phyloP scores from a whole-genome alignment of 1,284 basidiomycete species.

The Ustilago vetiveriae region DNA sequence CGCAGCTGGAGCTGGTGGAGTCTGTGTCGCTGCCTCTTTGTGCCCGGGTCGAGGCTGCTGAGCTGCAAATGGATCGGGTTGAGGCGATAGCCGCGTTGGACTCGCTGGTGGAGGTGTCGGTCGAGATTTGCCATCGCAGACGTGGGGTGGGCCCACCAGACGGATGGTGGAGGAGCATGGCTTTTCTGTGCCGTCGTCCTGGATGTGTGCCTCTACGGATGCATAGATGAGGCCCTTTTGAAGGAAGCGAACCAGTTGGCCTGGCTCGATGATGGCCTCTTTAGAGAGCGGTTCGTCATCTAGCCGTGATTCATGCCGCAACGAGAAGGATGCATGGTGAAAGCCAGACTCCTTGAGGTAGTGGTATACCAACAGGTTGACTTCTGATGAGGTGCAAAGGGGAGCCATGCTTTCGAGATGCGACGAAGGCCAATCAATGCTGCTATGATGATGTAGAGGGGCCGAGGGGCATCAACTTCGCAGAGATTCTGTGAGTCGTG shows the following conservation, averaged over 20 bases:
- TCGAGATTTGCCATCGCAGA: conserved; percentile 57
- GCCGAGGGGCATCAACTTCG: no score
- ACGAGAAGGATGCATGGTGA: conserved; percentile 58
- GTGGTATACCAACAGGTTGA: conserved; percentile 66
- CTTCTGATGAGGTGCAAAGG: conserved; percentile 60
- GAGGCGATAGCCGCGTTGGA: conserved; percentile 46
- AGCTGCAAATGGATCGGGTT: conserved; percentile 38
- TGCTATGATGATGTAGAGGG: no score
- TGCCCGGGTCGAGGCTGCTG: conserved; percentile 21
- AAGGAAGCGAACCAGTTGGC: conserved; percentile 57
- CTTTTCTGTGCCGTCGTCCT: conserved; percentile 58
- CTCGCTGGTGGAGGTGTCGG: conserved; percentile 30
- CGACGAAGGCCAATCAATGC: not conserved
- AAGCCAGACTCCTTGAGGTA: conserved; percentile 66
- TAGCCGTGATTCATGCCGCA: conserved; percentile 63
- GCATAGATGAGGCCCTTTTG: conserved; percentile 65
- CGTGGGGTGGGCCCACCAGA: conserved; percentile 58
- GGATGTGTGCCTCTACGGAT: conserved; percentile 60
- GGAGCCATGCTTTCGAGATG: conserved; percentile 42
- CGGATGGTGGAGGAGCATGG: conserved; percentile 57
- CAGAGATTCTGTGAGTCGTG: no score
- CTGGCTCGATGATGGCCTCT: conserved; percentile 63
- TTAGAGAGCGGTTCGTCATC: conserved; percentile 62
- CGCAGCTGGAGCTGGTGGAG: conserved; percentile 13
- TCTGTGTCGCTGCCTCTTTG: conserved; percentile 44